A percentile compares a stretch with the other conserved stretches of the same genome.
Conservation (phyloP, 2,329 filamentous ascomycete species). For the Diaporthe humulicola region DNA sequence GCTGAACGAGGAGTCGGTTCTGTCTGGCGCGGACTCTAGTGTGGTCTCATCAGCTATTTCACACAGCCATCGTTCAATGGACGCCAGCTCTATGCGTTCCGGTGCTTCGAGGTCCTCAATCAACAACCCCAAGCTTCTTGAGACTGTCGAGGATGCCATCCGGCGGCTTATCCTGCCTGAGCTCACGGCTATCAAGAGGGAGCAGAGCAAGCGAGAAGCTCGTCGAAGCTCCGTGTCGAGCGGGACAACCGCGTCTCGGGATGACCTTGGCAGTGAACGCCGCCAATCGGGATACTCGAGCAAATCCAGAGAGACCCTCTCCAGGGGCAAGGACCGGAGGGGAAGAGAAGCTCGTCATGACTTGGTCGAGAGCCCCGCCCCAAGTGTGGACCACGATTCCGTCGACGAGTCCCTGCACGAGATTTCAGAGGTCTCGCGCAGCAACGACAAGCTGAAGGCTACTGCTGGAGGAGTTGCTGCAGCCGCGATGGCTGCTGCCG, state of each 20-base stretch:
- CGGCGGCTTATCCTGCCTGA: conserved; percentile 91
- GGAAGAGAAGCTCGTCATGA: conserved; percentile 69
- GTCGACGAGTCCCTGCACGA: conserved; percentile 55
- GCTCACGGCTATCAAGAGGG: conserved; percentile 89
- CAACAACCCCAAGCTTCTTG: conserved; percentile 91
- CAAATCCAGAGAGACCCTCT: conserved; percentile 64
- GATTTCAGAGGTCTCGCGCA: conserved; percentile 61
- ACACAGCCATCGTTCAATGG: conserved; percentile 67
- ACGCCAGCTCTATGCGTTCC: conserved; percentile 66
- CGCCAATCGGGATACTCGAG: conserved; percentile 66
- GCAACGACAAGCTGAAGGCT: conserved; percentile 58
- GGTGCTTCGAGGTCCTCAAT: conserved; percentile 76
- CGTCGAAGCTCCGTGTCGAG: conserved; percentile 76
- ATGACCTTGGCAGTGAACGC: conserved; percentile 70
- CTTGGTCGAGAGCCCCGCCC: conserved; percentile 63
- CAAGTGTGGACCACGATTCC: conserved; percentile 63
- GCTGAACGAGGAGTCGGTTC: conserved; percentile 64
- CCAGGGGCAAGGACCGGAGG: conserved; percentile 58
- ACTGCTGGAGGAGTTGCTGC: conserved; percentile 60
- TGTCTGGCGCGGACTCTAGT: conserved; percentile 68
- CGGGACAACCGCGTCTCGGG: conserved; percentile 66
- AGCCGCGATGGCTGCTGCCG: conserved; percentile 52
- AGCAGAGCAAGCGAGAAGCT: conserved; percentile 83
- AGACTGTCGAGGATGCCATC: conserved; percentile 94
- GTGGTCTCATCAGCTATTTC: conserved; percentile 66